A percentile compares a stretch with the other conserved stretches of the same genome.
phyloP scores from a whole-genome alignment of 2,329 filamentous ascomycete species.

The Alternaria postmessia region DNA sequence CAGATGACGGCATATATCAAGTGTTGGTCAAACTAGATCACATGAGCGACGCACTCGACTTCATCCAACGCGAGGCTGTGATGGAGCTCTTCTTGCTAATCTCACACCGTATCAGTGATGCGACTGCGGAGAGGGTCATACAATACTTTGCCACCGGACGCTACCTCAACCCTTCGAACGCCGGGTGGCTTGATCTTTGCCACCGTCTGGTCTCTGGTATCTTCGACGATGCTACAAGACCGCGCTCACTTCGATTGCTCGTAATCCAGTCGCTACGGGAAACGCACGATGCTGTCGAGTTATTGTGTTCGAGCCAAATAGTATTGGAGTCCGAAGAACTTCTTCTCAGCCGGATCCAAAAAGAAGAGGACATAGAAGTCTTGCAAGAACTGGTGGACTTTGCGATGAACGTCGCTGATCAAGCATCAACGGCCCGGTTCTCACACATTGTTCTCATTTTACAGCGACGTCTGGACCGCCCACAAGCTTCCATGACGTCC shows the following conservation, averaged over 20 bases:
- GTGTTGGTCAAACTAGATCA: slow-evolving; percentile 40
- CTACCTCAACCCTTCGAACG: slow-evolving; percentile 75
- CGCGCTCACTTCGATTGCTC: slow-evolving; percentile 68
- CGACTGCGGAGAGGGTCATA: slow-evolving; percentile 69
- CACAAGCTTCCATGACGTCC: slow-evolving; percentile 25
- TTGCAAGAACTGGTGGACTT: slow-evolving; percentile 71
- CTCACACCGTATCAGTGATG: slow-evolving; percentile 69
- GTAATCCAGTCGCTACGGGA: slow-evolving; percentile 67
- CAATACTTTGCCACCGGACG: slow-evolving; percentile 73
- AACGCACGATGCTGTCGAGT: slow-evolving; percentile 59
- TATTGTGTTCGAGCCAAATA: slow-evolving; percentile 65
- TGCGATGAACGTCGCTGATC: slow-evolving; percentile 69
- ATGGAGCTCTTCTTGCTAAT: slow-evolving; percentile 72
- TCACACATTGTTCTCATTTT: slow-evolving; percentile 56
- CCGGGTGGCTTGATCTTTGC: slow-evolving; percentile 72
- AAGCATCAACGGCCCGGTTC: slow-evolving; percentile 67
- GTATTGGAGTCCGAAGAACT: slow-evolving; percentile 67
- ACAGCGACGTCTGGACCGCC: slow-evolving; percentile 39
- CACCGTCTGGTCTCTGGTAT: slow-evolving; percentile 68
- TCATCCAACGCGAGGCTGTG: slow-evolving; percentile 71
- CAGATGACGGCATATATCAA: slow-evolving; percentile 37
- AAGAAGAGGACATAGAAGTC: slow-evolving; percentile 71
- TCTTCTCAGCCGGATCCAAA: slow-evolving; percentile 67
- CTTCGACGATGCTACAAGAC: slow-evolving; percentile 68
- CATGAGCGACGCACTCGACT: slow-evolving; percentile 53